Base-by-base conservation (phyloP, 495 filamentous ascomycete species). In the Staphylotrichum tortipilum region DNA sequence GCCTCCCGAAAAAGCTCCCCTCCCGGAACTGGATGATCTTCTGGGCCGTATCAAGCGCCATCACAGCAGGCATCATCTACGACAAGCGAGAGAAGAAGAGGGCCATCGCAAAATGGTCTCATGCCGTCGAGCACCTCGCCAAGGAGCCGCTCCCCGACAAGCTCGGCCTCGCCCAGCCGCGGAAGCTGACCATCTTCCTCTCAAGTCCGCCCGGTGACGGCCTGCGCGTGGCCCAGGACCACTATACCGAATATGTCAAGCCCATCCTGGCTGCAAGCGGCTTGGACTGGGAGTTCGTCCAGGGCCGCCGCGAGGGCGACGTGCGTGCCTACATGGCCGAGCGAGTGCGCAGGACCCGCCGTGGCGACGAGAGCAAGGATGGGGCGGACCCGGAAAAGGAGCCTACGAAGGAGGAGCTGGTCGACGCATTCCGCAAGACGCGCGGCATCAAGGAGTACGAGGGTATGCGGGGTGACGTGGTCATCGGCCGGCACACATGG, bases 21-120 rank as follows among this genome's bases (percentile, higher is more conserved):
- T 99, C 92, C 11, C 83, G 94, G 23, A 97, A 97, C 62, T 99
- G 92, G 92, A 79, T 87, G 69, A 96, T 99, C 56, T 97, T 99
- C 72, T 74, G 91, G 60, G 70, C 84, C 15, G 66, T 97, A 54
- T 83, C 83, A 12, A 81, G 82, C 24, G 81, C 86, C 29, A 84
- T 95, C 56, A 81, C 85, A 0, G 81, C 76, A 7, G 83, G 85
- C 10, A 66, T 96, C 40, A 74, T 88, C 55, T 95, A 97, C 71
- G 92, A 99, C 68, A 88, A 88, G 54, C 78, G 84, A 30, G 83
- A 96, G 67, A 95, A 91, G 69, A 84, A 80, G 47, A 80, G 81
- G 43, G 78, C 78, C 11, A 91, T 90, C 41, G 74, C 83, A 48
- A 91, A 89, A 69, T 99, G 92, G 92, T 78, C 77, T 41, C 81